A percentile compares a stretch with the other conserved stretches of the same genome.
These are phyloP conservation scores for Dioscorea zingiberensis DNA, from an alignment of 106 monocot species.

Conservation along the genomic window DNA sequence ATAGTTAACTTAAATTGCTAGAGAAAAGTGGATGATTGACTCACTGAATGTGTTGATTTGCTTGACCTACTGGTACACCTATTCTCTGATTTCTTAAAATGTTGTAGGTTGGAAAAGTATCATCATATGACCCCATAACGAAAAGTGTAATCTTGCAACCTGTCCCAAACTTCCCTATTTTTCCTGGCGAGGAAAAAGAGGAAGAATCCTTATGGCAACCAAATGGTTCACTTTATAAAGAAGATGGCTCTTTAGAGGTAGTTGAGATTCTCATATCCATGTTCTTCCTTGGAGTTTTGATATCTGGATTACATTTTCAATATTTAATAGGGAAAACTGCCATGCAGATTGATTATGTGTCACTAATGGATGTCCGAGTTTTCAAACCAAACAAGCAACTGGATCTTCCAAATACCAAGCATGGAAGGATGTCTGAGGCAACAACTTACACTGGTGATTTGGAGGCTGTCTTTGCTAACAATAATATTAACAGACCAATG, in stretches of 20 bases:
- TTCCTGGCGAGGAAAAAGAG: slow-evolving; percentile 13
- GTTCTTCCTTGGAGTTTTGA: neutral
- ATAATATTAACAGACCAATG: neutral
- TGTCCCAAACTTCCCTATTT: slow-evolving; percentile 55
- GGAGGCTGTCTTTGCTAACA: neutral
- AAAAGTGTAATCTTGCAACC: slow-evolving; percentile 38
- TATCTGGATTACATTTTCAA: neutral
- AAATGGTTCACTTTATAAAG: slow-evolving; percentile 47
- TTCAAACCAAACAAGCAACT: slow-evolving; percentile 18
- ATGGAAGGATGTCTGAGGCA: slow-evolving; percentile 6
- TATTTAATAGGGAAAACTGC: neutral
- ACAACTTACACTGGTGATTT: neutral
- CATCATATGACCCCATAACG: slow-evolving; percentile 47
- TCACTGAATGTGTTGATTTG: no score
- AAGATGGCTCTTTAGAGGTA: slow-evolving; percentile 96
- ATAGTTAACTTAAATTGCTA: no score
- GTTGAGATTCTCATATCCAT: neutral
- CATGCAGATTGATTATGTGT: slow-evolving; percentile 57
- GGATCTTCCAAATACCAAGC: slow-evolving; percentile 1
- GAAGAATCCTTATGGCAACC: slow-evolving; percentile 13
- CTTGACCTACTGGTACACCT: neutral
- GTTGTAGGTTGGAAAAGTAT: slow-evolving; percentile 76
- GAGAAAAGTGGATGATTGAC: no score
- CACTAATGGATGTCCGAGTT: slow-evolving; percentile 74
- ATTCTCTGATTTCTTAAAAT: neutral